These are phyloP conservation scores for Periconia sp. DNA, from an alignment of 2,329 filamentous ascomycete species.

Conservation along the genomic window DNA sequence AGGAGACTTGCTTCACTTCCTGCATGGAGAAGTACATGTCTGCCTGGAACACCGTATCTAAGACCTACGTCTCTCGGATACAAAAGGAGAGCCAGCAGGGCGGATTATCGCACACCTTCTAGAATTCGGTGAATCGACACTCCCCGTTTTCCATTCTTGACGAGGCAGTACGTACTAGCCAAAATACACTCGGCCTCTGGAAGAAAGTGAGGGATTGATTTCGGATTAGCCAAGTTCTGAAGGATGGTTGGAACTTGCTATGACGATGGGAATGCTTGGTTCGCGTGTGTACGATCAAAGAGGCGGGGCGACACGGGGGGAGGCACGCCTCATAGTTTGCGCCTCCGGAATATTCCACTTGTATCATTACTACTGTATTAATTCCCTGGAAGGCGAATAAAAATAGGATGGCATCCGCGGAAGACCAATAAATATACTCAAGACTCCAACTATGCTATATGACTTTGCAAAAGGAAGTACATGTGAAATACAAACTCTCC, in stretches of 20 bases:
- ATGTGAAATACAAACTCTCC: conserved; percentile 6
- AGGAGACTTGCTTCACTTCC: conserved; percentile 52
- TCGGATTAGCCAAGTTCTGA: too few species aligned
- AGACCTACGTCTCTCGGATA: conserved; percentile 53
- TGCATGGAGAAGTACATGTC: conserved; percentile 62
- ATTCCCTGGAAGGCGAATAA: not conserved
- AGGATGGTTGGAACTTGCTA: too few species aligned
- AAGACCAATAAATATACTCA: not conserved
- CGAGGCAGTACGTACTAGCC: too few species aligned
- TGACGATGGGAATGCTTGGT: too few species aligned
- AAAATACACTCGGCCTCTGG: too few species aligned
- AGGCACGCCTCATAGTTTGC: not conserved
- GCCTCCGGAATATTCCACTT: too few species aligned
- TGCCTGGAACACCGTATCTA: conserved; percentile 54
- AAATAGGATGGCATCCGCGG: conserved; percentile 2
- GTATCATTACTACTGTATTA: conserved; percentile 14
- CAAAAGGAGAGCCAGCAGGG: conserved; percentile 42
- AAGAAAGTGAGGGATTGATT: too few species aligned
- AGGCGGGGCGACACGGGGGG: not conserved
- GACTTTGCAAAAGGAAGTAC: conserved; percentile 9
- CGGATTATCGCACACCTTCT: conserved; percentile 8
- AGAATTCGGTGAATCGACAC: not conserved
- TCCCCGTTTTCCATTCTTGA: not conserved
- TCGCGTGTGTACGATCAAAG: not conserved
- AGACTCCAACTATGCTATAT: conserved; percentile 9